Percentiles rank a stretch among this genome's conserved stretches.
These are phyloP conservation scores for Suillus tomentosus DNA, from an alignment of 768 basidiomycete genomes.

Conservation along the genomic window DNA sequence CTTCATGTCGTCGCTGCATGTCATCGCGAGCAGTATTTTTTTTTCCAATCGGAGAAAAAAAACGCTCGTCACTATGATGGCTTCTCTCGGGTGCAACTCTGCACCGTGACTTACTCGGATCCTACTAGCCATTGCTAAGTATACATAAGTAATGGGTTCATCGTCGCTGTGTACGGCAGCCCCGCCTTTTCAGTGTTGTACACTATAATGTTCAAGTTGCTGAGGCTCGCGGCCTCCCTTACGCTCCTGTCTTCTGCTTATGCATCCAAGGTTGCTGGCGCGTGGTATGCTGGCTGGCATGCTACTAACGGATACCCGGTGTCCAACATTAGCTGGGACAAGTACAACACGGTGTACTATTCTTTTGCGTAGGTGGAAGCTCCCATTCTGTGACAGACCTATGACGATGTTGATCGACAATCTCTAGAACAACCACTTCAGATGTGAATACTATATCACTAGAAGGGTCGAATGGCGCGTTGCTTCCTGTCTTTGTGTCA, in stretches of 20 bases:
- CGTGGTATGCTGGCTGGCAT: conserved; percentile 12
- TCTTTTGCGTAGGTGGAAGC: conserved; percentile 53
- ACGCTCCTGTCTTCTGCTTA: not conserved
- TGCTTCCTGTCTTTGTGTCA: conserved; percentile 12
- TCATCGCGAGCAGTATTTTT: not conserved
- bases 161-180: no score
- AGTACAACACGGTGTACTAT: conserved; percentile 57
- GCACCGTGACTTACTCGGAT: not conserved
- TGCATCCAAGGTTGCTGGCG: not conserved
- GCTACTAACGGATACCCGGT: conserved; percentile 40
- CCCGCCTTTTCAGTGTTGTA: not conserved
- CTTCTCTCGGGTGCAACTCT: not conserved
- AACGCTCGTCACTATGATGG: not conserved
- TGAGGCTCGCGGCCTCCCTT: not conserved
- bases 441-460: conserved; percentile 6
- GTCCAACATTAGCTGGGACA: conserved; percentile 47
- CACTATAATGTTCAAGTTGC: conserved; percentile 5
- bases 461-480: conserved; percentile 3
- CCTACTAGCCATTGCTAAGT: not conserved
- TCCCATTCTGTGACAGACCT: not conserved
- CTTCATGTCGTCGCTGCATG: not conserved
- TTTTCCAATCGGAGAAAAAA: not conserved
- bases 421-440: conserved; percentile 10
- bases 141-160: no score
- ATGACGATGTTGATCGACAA: not conserved